Evolutionary conservation across 1,284 basidiomycete genomes (phyloP).

Genomic region (Fomitopsis schrenkii): DNA sequence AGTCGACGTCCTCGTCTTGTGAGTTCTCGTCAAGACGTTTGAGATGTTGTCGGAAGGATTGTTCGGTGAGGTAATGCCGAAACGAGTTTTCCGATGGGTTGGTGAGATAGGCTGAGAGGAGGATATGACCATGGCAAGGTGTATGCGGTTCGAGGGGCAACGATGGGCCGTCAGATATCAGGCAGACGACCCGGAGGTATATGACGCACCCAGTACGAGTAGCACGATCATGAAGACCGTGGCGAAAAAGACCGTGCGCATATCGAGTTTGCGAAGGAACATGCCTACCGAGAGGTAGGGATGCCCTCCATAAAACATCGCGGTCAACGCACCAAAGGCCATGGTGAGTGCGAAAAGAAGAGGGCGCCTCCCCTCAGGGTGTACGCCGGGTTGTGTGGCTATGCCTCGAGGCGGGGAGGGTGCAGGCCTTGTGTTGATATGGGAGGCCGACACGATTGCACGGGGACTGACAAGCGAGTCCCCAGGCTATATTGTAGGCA

Average conservation of each 20-base stretch:
- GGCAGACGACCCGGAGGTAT: slow-evolving; percentile 6
- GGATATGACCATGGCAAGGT: slow-evolving; percentile 7
- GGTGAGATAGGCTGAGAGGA: slow-evolving; percentile 76
- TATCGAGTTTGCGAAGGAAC: slow-evolving; percentile 53
- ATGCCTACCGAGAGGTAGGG: slow-evolving; percentile 42
- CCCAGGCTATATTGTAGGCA: not conserved
- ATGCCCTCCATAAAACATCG: slow-evolving; percentile 56
- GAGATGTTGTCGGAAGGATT: slow-evolving; percentile 91
- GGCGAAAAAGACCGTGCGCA: slow-evolving; percentile 64
- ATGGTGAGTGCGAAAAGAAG: slow-evolving; percentile 54
- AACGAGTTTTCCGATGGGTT: slow-evolving; percentile 93
- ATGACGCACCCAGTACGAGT: slow-evolving; percentile 64
- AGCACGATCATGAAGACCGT: slow-evolving; percentile 64
- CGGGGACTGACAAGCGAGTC: slow-evolving; percentile 25
- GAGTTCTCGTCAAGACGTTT: slow-evolving; percentile 76
- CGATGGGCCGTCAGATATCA: not conserved
- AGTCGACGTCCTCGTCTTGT: slow-evolving; percentile 43
- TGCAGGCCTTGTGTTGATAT: slow-evolving; percentile 20
- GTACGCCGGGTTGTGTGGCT: slow-evolving; percentile 28
- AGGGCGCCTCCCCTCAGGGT: slow-evolving; percentile 28
- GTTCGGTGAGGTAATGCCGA: slow-evolving; percentile 90
- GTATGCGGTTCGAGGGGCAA: not conserved
- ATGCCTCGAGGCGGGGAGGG: slow-evolving; percentile 33
- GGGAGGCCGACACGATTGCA: slow-evolving; percentile 39
- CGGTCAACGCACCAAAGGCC: slow-evolving; percentile 53